A percentile compares a stretch with the other conserved stretches of the same genome.
These are phyloP conservation scores for Diphasiastrum complanatum DNA, from an alignment of 83 land plant genomes.

Conservation along the genomic window DNA sequence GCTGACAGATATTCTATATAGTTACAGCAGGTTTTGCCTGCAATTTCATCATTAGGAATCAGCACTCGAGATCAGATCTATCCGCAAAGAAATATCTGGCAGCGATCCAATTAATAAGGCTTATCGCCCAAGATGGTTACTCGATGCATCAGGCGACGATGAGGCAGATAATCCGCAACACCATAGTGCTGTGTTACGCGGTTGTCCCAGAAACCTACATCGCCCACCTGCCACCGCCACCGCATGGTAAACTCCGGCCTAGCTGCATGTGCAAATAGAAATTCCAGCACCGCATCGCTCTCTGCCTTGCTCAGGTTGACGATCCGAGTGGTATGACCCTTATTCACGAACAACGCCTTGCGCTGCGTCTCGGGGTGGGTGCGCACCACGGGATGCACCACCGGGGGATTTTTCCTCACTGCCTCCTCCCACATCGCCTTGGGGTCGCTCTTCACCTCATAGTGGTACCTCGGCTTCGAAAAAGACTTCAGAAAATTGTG, in stretches of 20 bases:
- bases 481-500: slow-evolving; percentile 9
- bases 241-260: slow-evolving; percentile 14
- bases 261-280: slow-evolving; percentile 11
- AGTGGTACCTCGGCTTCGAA: background rate
- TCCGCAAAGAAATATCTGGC: too few relatives aligned
- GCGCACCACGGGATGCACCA: slow-evolving; percentile 10
- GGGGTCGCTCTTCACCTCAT: background rate
- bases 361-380: slow-evolving; percentile 4
- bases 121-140: slow-evolving; percentile 7
- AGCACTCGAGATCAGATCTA: too few relatives aligned
- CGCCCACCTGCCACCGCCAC: slow-evolving; percentile 7
- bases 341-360: slow-evolving; percentile 11
- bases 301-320: slow-evolving; percentile 7
- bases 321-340: background rate
- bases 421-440: slow-evolving; percentile 11
- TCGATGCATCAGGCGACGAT: slow-evolving; percentile 4
- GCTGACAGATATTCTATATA: too few relatives aligned
- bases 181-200: slow-evolving; percentile 14
- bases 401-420: slow-evolving; percentile 1
- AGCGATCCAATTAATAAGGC: background rate
- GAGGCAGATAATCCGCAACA: slow-evolving; percentile 12
- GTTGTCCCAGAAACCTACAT: slow-evolving; percentile 13
- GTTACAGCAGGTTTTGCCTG: too few relatives aligned
- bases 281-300: slow-evolving; percentile 11
- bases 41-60: too few relatives aligned